Conservation (phyloP, 2,329 filamentous ascomycete species). For the Fusarium transvaalense region DNA sequence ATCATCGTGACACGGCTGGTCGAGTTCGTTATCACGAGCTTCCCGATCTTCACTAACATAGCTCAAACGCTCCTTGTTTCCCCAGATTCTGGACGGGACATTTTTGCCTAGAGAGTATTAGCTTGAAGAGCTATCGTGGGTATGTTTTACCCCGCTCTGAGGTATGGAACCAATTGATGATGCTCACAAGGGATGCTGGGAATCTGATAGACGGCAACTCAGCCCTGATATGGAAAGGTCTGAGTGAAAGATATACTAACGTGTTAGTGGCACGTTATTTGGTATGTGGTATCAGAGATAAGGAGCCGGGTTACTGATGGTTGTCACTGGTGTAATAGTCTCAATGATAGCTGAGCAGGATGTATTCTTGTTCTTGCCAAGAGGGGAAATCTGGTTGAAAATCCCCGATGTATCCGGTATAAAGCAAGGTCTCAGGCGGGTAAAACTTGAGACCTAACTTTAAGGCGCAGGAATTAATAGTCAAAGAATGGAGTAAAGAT, state of each 20-base stretch:
- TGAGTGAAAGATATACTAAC: background rate
- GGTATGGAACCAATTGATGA: constrained; percentile 9
- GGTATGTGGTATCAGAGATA: constrained; percentile 16
- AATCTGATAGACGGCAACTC: constrained; percentile 25
- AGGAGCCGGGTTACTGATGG: constrained; percentile 2
- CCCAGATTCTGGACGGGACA: constrained; percentile 34
- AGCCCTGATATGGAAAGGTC: constrained; percentile 33
- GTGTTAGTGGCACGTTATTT: background rate
- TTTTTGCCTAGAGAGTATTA: constrained; percentile 38
- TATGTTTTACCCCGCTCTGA: constrained; percentile 24
- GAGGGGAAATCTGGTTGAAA: constrained; percentile 13
- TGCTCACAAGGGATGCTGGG: constrained; percentile 1
- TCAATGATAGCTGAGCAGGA: constrained; percentile 1
- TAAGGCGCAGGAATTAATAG: too few species aligned
- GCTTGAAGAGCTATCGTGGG: constrained; percentile 10
- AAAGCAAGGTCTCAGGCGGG: too few species aligned
- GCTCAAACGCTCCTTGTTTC: constrained; percentile 14
- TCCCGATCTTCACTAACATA: background rate
- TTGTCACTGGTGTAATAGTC: background rate
- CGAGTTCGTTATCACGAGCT: constrained; percentile 25
- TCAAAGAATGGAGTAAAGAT: too few species aligned
- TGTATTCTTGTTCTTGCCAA: background rate
- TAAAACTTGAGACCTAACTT: too few species aligned
- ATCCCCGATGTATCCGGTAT: background rate
- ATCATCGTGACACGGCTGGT: background rate